phyloP scores from a whole-genome alignment of 306 rosid genomes.

The Hippophae gyantsensis region DNA sequence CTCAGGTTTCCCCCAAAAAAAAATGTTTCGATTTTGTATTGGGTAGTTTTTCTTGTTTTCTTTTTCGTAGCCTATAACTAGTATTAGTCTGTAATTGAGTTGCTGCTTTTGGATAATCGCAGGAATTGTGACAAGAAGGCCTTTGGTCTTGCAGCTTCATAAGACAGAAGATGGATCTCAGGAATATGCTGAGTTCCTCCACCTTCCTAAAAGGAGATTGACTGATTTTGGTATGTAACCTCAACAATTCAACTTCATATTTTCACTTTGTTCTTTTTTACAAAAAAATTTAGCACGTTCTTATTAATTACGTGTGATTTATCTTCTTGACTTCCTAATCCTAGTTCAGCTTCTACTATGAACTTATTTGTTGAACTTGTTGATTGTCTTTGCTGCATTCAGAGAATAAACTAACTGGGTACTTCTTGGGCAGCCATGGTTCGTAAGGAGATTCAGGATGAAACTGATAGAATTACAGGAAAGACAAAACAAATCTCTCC shows the following conservation, averaged over 20 bases:
- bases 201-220: slow-evolving; percentile 61
- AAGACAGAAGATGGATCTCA: slow-evolving; percentile 54
- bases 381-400: not conserved
- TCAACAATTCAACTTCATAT: not conserved
- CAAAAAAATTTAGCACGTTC: not conserved
- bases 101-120: slow-evolving; percentile 14
- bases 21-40: not conserved
- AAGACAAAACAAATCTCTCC: slow-evolving; percentile 82
- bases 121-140: slow-evolving; percentile 96
- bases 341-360: too few relatives aligned
- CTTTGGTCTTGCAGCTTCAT: slow-evolving; percentile 94
- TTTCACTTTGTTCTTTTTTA: not conserved
- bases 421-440: slow-evolving; percentile 49
- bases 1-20: slow-evolving; percentile 40
- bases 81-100: not conserved
- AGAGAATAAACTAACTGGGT: not conserved
- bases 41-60: not conserved
- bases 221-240: slow-evolving; percentile 52
- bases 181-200: slow-evolving; percentile 97
- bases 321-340: too few relatives aligned
- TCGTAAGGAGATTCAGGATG: slow-evolving; percentile 88
- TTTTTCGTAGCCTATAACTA: not conserved
- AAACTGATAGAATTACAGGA: slow-evolving; percentile 88
- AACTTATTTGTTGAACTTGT: too few relatives aligned
- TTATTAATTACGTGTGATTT: not conserved